These are phyloP conservation scores for Gnetum montanum DNA, from an alignment of 75 land plant genomes.

Conservation along the genomic window DNA sequence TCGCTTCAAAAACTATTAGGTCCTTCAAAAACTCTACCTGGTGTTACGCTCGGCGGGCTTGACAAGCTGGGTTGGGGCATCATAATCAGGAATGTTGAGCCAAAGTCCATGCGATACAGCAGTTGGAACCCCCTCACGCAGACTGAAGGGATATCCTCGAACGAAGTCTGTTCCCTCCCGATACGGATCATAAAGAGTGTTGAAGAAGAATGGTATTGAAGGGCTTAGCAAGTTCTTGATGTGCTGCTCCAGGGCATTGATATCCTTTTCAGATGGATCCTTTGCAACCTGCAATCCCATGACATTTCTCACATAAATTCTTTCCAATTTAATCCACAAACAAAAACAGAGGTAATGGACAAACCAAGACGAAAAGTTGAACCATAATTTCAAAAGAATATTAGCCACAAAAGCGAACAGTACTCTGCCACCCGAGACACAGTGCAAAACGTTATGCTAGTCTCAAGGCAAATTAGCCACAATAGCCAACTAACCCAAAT, in stretches of 20 bases:
- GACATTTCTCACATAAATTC: no score
- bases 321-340: no score
- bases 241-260: slow-evolving; percentile 83
- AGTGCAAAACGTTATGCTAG: no score
- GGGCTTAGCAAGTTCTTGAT: slow-evolving; percentile 64
- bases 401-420: no score
- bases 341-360: no score
- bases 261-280: slow-evolving; percentile 61
- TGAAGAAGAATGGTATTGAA: slow-evolving; percentile 74
- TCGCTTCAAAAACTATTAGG: no score
- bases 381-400: no score
- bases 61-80: slow-evolving; percentile 80
- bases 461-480: no score
- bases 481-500: no score
- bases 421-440: no score
- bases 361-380: no score
- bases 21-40: no score
- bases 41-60: slow-evolving; percentile 31
- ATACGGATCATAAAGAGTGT: slow-evolving; percentile 74
- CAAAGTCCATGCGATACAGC: slow-evolving; percentile 83
- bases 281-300: slow-evolving; percentile 55
- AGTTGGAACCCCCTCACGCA: slow-evolving; percentile 58
- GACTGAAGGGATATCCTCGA: slow-evolving; percentile 82
- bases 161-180: slow-evolving; percentile 75
- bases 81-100: slow-evolving; percentile 78